Base-by-base conservation (phyloP, 768 basidiomycete genomes). In the Suillus alpinus region DNA sequence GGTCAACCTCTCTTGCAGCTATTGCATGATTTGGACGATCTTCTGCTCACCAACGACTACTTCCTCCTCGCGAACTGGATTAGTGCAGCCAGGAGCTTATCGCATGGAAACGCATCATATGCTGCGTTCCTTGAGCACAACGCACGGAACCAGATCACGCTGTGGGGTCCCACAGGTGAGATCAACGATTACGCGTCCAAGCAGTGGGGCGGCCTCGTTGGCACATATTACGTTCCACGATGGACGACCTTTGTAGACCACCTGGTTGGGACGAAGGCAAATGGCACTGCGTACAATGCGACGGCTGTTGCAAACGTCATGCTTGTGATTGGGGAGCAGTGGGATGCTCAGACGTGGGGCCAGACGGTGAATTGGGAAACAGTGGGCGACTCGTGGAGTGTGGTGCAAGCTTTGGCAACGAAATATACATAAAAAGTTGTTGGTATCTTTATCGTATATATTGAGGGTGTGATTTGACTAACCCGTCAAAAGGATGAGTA, bases 171-270 rank as follows among this genome's bases (percentile, higher is more conserved):
- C 3, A 69, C 67, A 18, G 76, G 78, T 16, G 65, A 79, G 67
- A 77, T 76, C 71, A 72, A 74, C 58, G 78, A 78, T 61, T 79
- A 79, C 52, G 78, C 77, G 23, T 77, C 77, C n/a, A 79, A 79
- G 58, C 75, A 75, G 62, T 78, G 77, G 77, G 73, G 71, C 0
- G 77, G 78, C 4, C 71, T 79, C 52, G 72, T 79, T 37, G 66
- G 70, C 13, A 67, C 64, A 4, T 79, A 79, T 66, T 79, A 79
- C 63, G 59, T 41, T 0, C 39, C 56, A 41, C 70, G 78, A 1
- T 79, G 78, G 78, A 59, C 61, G 59, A 67, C 70, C 36, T 79
- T 79, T 52, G 67, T 75, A 14, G 58, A 37, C 16, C 77, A 77
- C 53, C 63, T 79, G n/a, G 70, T 39, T 41, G 64, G 56, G 8